phyloP scores from a whole-genome alignment of 2,329 filamentous ascomycete species.

The Seiridium unicorne region DNA sequence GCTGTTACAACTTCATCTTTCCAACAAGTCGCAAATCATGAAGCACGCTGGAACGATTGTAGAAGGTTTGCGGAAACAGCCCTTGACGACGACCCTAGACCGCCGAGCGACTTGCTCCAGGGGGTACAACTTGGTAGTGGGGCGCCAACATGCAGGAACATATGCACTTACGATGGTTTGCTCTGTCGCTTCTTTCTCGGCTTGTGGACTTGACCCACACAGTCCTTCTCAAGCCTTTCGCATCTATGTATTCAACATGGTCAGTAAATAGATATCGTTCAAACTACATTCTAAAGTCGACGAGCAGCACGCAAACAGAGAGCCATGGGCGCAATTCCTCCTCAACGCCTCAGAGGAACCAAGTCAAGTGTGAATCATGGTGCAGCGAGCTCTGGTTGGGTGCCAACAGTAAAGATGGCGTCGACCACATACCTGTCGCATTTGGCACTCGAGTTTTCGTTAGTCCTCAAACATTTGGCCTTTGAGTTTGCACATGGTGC shows the following conservation, averaged over 20 bases:
- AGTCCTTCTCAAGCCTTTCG: conserved; percentile 46
- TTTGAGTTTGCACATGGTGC: conserved; percentile 47
- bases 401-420: no score
- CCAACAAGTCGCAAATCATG: no score
- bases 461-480: conserved; percentile 47
- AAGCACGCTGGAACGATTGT: no score
- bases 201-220: conserved; percentile 43
- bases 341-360: no score
- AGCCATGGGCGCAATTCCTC: no score
- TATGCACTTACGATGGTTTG: conserved; percentile 46
- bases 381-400: no score
- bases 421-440: conserved; percentile 35
- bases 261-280: not conserved
- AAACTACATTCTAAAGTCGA: not conserved
- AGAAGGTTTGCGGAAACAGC: no score
- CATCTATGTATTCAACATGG: conserved; percentile 33
- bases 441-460: conserved; percentile 33
- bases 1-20: no score
- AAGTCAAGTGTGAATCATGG: no score
- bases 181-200: conserved; percentile 50
- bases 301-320: no score
- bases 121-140: not conserved
- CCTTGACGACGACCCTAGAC: no score
- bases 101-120: no score
- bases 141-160: not conserved